phyloP scores from a whole-genome alignment of 331 rosid species.

The Prunus yedoensis region DNA sequence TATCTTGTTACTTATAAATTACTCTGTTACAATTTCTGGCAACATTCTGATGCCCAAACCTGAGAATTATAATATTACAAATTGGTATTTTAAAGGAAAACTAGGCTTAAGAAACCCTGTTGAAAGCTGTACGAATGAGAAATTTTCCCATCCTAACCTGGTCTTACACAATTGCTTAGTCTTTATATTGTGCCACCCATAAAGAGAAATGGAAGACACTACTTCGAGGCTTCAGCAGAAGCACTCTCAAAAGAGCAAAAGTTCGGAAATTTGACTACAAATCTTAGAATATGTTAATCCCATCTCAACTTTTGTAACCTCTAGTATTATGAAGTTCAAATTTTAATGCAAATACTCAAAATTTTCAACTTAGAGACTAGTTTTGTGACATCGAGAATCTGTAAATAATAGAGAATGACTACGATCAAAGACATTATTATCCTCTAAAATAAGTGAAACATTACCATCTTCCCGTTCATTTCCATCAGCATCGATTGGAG shows the following conservation, averaged over 20 bases:
- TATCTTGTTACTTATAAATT: background rate
- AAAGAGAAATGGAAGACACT: background rate
- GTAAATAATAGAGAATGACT: background rate
- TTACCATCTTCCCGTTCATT: conserved; percentile 89
- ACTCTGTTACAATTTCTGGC: background rate
- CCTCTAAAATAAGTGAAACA: background rate
- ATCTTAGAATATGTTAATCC: background rate
- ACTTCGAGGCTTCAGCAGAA: background rate
- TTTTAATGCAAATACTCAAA: background rate
- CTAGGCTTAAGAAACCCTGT: background rate
- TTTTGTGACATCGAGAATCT: background rate
- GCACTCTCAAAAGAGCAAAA: background rate
- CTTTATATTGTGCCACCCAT: background rate
- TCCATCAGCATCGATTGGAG: conserved; percentile 66
- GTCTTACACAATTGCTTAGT: background rate
- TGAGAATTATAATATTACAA: too few species aligned
- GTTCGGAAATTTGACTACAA: background rate
- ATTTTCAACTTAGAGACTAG: background rate
- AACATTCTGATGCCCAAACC: background rate
- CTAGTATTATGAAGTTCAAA: background rate
- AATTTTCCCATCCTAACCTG: background rate
- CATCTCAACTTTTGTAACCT: background rate
- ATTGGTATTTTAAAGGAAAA: background rate
- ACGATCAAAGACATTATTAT: background rate
- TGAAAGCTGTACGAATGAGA: background rate